Conservation (phyloP, 148 eudicot species). For the Vaccinium darrowii region DNA sequence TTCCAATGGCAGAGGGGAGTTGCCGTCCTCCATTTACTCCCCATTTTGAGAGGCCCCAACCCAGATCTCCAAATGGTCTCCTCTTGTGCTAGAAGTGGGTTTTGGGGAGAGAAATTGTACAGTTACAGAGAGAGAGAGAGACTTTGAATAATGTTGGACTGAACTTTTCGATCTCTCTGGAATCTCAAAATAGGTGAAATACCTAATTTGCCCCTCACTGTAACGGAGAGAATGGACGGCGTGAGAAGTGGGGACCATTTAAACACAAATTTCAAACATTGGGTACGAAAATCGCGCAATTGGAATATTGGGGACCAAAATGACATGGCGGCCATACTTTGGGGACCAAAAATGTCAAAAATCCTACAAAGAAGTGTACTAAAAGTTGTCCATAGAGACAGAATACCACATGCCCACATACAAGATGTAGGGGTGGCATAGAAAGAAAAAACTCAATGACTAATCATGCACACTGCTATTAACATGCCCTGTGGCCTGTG, state of each 20-base stretch:
- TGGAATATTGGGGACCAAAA: too few relatives aligned
- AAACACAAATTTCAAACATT: too few relatives aligned
- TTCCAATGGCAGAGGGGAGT: neutral
- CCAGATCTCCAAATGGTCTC: slow-evolving; percentile 12
- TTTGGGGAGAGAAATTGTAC: neutral
- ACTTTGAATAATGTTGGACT: neutral
- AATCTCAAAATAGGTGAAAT: too few relatives aligned
- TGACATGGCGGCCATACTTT: too few relatives aligned
- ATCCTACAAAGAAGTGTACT: too few relatives aligned
- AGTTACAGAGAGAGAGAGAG: neutral
- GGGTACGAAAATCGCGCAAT: too few relatives aligned
- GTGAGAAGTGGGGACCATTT: too few relatives aligned
- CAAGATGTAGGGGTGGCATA: neutral
- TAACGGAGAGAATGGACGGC: too few relatives aligned
- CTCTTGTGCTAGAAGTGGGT: neutral
- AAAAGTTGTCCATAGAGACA: neutral
- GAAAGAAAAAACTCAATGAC: neutral
- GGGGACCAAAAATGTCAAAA: too few relatives aligned
- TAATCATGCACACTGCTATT: neutral
- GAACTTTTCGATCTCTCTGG: too few relatives aligned
- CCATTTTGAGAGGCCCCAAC: slow-evolving; percentile 13
- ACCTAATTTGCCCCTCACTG: too few relatives aligned
- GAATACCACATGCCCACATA: neutral
- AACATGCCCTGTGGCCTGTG: neutral
- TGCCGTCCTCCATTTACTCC: slow-evolving; percentile 46